These are phyloP conservation scores for Pezicula rhizophila DNA, from an alignment of 2,329 filamentous ascomycete species.

Conservation along the genomic window DNA sequence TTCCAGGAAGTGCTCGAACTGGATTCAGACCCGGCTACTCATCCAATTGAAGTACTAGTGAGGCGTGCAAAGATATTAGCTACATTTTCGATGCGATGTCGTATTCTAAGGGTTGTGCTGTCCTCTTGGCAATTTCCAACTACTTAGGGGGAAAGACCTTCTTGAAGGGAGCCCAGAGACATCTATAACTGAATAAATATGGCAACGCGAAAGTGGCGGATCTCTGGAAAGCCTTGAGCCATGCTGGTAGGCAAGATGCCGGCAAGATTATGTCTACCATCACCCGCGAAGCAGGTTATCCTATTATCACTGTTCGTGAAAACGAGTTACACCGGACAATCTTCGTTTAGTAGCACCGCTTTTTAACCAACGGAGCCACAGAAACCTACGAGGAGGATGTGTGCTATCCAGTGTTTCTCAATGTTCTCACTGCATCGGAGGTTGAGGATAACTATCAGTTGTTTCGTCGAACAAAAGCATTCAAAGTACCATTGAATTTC, in stretches of 20 bases:
- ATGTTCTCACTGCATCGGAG: conserved; percentile 79
- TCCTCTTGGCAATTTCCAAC: conserved; percentile 94
- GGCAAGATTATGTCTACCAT: conserved; percentile 88
- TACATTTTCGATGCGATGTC: conserved; percentile 98
- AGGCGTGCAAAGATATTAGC: conserved; percentile 95
- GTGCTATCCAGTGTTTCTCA: conserved; percentile 84
- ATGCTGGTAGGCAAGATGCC: conserved; percentile 87
- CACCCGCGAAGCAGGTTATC: conserved; percentile 95
- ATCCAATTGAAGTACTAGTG: conserved; percentile 93
- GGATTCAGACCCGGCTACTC: conserved; percentile 87
- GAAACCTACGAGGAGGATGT: conserved; percentile 87
- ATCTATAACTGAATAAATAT: conserved; percentile 95
- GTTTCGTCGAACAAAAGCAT: conserved; percentile 39
- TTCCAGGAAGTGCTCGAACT: conserved; percentile 67
- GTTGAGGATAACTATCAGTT: conserved; percentile 4
- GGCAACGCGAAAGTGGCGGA: conserved; percentile 89
- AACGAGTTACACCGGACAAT: conserved; percentile 71
- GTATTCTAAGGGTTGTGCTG: conserved; percentile 93
- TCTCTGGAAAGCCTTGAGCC: conserved; percentile 79
- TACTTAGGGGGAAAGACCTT: conserved; percentile 90
- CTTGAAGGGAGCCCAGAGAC: conserved; percentile 82
- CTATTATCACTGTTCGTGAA: conserved; percentile 67
- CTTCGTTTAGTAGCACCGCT: conserved; percentile 88
- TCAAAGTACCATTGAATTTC: conserved; percentile 79
- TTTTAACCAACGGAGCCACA: conserved; percentile 80